These are phyloP conservation scores for Eucalyptus pauciflora DNA, from an alignment of 345 rosid genomes.

Conservation along the genomic window DNA sequence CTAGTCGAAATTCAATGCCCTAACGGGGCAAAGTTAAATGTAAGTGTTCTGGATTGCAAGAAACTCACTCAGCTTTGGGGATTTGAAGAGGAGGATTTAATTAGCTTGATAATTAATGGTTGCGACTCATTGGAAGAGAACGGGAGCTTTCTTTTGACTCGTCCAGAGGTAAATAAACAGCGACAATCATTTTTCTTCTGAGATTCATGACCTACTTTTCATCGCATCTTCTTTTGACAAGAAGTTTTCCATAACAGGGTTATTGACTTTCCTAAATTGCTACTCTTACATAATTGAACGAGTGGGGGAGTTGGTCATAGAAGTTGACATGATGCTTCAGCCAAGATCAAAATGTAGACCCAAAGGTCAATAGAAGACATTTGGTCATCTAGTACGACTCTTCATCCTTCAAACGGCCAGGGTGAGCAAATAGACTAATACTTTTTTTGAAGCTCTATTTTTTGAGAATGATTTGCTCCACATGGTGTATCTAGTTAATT, in stretches of 20 bases:
- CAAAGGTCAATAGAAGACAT: background rate
- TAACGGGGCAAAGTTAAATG: too few species aligned
- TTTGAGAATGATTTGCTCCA: background rate
- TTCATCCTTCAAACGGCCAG: background rate
- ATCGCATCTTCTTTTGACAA: too few species aligned
- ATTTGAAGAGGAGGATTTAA: too few species aligned
- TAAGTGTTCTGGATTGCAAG: too few species aligned
- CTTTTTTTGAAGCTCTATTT: background rate
- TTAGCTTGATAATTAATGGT: rapidly evolving
- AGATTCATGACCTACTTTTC: background rate
- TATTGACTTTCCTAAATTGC: background rate
- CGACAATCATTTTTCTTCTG: too few species aligned
- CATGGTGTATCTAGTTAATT: background rate
- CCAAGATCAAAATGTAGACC: background rate
- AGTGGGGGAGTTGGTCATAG: background rate
- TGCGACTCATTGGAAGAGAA: too few species aligned
- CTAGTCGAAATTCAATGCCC: too few species aligned
- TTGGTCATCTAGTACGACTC: background rate
- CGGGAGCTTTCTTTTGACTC: rapidly evolving
- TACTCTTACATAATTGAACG: background rate
- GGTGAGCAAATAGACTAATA: background rate
- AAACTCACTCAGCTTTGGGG: too few species aligned
- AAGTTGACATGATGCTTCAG: background rate
- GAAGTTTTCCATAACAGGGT: too few species aligned
- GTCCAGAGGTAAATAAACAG: too few species aligned